Conservation (phyloP, 768 basidiomycete genomes). For the Strobilomyces confusus region DNA sequence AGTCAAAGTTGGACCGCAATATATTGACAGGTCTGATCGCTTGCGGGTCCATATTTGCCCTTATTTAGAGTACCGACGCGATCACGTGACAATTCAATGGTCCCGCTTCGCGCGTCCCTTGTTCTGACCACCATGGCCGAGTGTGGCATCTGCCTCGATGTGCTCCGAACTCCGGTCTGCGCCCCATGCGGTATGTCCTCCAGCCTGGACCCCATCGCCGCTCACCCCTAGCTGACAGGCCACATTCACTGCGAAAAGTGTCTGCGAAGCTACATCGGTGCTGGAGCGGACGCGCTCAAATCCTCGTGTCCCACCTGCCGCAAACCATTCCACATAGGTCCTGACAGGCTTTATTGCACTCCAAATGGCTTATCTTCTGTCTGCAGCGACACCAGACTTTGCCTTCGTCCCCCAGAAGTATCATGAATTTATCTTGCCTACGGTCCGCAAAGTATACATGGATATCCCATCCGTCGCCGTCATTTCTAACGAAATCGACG, state of each 20-base stretch:
- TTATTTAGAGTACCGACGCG: slow-evolving; percentile 23
- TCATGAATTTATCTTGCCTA: slow-evolving; percentile 52
- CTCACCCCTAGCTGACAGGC: slow-evolving; percentile 35
- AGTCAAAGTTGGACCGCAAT: neutral
- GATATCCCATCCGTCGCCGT: slow-evolving; percentile 33
- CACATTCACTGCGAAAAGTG: slow-evolving; percentile 66
- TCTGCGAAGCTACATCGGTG: slow-evolving; percentile 35
- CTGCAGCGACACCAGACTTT: slow-evolving; percentile 46
- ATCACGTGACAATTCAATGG: slow-evolving; percentile 21
- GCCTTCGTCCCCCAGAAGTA: slow-evolving; percentile 52
- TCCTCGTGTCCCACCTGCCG: slow-evolving; percentile 61
- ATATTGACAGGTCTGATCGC: slow-evolving; percentile 1
- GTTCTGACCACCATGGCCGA: slow-evolving; percentile 37
- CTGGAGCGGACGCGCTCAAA: slow-evolving; percentile 32
- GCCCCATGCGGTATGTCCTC: slow-evolving; percentile 56
- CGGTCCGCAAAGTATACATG: slow-evolving; percentile 54
- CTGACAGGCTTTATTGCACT: slow-evolving; percentile 8
- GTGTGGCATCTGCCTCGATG: slow-evolving; percentile 61
- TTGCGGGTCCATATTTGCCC: slow-evolving; percentile 19
- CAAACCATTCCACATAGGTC: slow-evolving; percentile 52
- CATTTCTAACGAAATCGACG: slow-evolving; percentile 26
- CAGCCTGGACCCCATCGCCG: neutral
- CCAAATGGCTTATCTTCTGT: neutral
- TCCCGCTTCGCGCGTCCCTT: neutral
- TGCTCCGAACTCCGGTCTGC: slow-evolving; percentile 50